These are phyloP conservation scores for Leishmania arabica DNA, from an alignment of 208 protist species.

Conservation along the genomic window DNA sequence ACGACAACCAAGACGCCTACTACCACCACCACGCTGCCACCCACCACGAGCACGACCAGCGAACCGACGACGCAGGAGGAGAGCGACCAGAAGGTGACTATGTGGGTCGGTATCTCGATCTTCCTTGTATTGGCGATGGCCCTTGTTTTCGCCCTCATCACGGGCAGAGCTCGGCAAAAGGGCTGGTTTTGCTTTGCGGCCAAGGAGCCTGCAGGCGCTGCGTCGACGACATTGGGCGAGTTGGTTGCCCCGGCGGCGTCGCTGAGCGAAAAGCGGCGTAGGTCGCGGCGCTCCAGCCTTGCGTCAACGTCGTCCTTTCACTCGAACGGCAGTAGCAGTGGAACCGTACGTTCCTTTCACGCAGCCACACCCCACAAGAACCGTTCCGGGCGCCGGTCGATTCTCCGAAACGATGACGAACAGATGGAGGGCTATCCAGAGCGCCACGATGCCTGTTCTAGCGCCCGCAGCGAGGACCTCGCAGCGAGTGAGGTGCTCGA, in stretches of 20 bases:
- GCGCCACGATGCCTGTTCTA: too few species aligned
- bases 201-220: not conserved
- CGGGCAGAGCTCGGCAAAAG: conserved; percentile 17
- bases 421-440: not conserved
- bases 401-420: not conserved
- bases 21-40: conserved; percentile 1
- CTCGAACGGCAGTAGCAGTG: not conserved
- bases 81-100: not conserved
- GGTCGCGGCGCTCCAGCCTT: not conserved
- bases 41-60: not conserved
- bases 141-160: not conserved
- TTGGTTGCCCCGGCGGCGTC: not conserved
- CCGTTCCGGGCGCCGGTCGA: not conserved
- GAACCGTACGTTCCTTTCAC: conserved; percentile 19
- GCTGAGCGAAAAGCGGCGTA: not conserved
- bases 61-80: not conserved
- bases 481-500: not conserved
- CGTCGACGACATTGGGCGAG: not conserved
- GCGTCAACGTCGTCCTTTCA: not conserved
- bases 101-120: conserved; percentile 20
- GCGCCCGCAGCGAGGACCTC: too few species aligned
- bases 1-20: not conserved
- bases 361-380: not conserved
- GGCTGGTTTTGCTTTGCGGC: conserved; percentile 20
- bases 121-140: not conserved